phyloP scores from a whole-genome alignment of 495 filamentous ascomycete genomes.

The Aspergillus olivimuriae region DNA sequence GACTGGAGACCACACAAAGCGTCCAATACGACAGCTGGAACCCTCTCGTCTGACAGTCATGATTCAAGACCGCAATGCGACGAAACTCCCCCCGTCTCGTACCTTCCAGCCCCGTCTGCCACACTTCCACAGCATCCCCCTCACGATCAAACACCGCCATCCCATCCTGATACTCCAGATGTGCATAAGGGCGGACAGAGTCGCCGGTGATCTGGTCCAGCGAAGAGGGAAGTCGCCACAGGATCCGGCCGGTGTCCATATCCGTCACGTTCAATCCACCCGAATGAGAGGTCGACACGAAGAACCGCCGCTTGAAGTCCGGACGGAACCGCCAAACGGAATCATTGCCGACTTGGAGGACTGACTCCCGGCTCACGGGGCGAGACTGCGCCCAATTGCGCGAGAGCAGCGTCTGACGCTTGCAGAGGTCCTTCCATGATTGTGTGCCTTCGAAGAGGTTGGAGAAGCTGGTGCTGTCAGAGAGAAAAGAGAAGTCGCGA shows the following conservation, averaged over 20 bases:
- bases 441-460: conserved; percentile 17
- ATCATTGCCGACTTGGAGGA: conserved; percentile 33
- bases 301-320: conserved; percentile 35
- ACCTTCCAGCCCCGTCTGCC: conserved; percentile 28
- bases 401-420: conserved; percentile 29
- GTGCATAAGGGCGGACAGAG: conserved; percentile 29
- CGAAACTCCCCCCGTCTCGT: conserved; percentile 30
- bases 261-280: conserved; percentile 36
- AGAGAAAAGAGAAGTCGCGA: conserved; percentile 21
- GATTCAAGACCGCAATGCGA: conserved; percentile 28
- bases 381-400: conserved; percentile 26
- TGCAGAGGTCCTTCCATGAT: conserved; percentile 36
- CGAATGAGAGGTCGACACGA: conserved; percentile 32
- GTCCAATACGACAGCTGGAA: conserved; percentile 35
- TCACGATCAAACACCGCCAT: conserved; percentile 36
- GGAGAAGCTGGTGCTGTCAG: conserved; percentile 14
- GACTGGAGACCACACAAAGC: conserved; percentile 34
- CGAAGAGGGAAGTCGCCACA: conserved; percentile 34
- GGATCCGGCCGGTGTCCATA: conserved; percentile 28
- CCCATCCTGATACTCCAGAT: conserved; percentile 38
- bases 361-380: conserved; percentile 25
- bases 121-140: conserved; percentile 34
- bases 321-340: conserved; percentile 35
- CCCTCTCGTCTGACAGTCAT: conserved; percentile 33
- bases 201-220: conserved; percentile 20